Evolutionary conservation across 768 basidiomycete genomes (phyloP), one percentile per base, ranked within the genome.

Genomic region (Boletus pseudopeckii): DNA sequence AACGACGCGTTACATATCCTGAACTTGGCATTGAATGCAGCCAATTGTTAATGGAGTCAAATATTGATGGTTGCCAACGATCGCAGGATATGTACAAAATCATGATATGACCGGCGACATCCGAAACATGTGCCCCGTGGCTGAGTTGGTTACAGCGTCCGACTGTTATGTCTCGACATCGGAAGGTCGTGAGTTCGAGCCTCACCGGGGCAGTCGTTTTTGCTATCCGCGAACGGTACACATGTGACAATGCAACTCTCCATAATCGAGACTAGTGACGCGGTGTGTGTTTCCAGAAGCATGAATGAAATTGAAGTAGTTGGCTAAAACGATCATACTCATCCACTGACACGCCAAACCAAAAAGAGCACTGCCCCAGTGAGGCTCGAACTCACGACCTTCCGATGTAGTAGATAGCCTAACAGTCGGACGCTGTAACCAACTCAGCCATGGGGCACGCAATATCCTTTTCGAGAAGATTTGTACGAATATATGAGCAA

Each of bases 381-480:
- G 77, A 83, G 82, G 78, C 76, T 83, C 76, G 81, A 82, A 83
- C 83, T 81, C 78, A 77, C 77, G 81, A 82, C 79, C 80, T 82
- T 81, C 78, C 80, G 80, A 81, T 81, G 65, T 18, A 3, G 24
- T n/a, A 30, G 2, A 3, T 10, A 14, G 3, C 1, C 22, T 84
- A 83, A 84, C 82, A 83, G 82, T 84, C 82, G 82, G 82, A 84
- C 82, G 82, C 83, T 83, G 80, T 84, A 74, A 84, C 82, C 82
- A 84, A 83, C 82, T 84, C 78, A 83, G 82, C 82, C 82, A 84
- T 80, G 82, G 82, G 82, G 82, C 82, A 83, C n/a, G 9, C 24
- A 0, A 4, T 39, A 2, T 37, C 3, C 10, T 26, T 26, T 50
- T 34, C 0, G 0, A 36, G 28, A 43, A 17, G 7, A 1, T 0